Percentiles rank a stretch among this genome's conserved stretches.
Conservation (phyloP, 2,329 filamentous ascomycete species). For the Fusarium sambucinum region DNA sequence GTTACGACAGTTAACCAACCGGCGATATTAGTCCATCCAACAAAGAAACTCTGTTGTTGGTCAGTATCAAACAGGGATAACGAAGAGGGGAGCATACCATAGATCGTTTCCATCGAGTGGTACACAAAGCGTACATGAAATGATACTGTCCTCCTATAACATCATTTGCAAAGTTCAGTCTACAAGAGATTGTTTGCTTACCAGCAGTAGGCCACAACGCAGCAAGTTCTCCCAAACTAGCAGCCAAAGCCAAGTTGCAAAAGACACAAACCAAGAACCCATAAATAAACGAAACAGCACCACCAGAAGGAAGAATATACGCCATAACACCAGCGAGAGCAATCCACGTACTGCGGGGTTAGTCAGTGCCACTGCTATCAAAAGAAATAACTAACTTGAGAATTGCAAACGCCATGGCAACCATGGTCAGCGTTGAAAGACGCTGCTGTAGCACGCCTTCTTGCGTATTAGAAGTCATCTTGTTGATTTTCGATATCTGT, state of each 20-base stretch:
- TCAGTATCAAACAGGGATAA: accelerated
- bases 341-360: slow-evolving; percentile 43
- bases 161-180: no score
- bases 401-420: slow-evolving; percentile 59
- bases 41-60: slow-evolving; percentile 55
- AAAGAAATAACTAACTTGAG: slow-evolving; percentile 49
- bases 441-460: slow-evolving; percentile 23
- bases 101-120: slow-evolving; percentile 51
- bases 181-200: no score
- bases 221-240: slow-evolving; percentile 58
- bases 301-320: slow-evolving; percentile 57
- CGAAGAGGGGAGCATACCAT: slow-evolving; percentile 30
- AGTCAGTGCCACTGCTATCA: neutral
- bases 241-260: slow-evolving; percentile 57
- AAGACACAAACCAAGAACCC: slow-evolving; percentile 61
- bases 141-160: slow-evolving; percentile 59
- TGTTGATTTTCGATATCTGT: neutral
- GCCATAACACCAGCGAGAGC: slow-evolving; percentile 58
- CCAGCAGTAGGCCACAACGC: slow-evolving; percentile 61
- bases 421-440: slow-evolving; percentile 56
- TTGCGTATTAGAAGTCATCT: neutral
- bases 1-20: slow-evolving; percentile 61
- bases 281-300: slow-evolving; percentile 58
- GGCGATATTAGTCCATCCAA: slow-evolving; percentile 58
- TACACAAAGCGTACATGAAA: slow-evolving; percentile 58